Evolutionary conservation across 129 eudicot species (phyloP).

Genomic region (carrot (Daucus carota)): DH1_v3.0 NC_030383.2:43725001-43725500

Average conservation of each 20-base stretch:
- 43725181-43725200: not conserved
- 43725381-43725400: not conserved
- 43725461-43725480: not conserved
- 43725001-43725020: not conserved
- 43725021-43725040: not conserved
- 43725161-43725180: constrained; percentile 15
- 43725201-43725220: constrained; percentile 13
- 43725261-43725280: constrained; percentile 28
- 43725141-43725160: constrained; percentile 11
- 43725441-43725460: too few relatives aligned
- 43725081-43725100: constrained; percentile 65
- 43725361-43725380: not conserved
- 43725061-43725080: constrained; percentile 57
- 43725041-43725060: not conserved
- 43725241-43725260: constrained; percentile 37
- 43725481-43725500: too few relatives aligned
- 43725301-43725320: constrained; percentile 18
- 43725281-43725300: constrained; percentile 34
- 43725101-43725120: constrained; percentile 68
- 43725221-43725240: constrained; percentile 16
- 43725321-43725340: constrained; percentile 10
- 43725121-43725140: constrained; percentile 24
- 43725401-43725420: not conserved
- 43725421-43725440: not conserved
- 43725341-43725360: not conserved